Percentiles rank a stretch among this genome's conserved stretches.
Evolutionary conservation across 257 asterid genomes (phyloP).

Genomic region (Eustoma russellianum): DNA sequence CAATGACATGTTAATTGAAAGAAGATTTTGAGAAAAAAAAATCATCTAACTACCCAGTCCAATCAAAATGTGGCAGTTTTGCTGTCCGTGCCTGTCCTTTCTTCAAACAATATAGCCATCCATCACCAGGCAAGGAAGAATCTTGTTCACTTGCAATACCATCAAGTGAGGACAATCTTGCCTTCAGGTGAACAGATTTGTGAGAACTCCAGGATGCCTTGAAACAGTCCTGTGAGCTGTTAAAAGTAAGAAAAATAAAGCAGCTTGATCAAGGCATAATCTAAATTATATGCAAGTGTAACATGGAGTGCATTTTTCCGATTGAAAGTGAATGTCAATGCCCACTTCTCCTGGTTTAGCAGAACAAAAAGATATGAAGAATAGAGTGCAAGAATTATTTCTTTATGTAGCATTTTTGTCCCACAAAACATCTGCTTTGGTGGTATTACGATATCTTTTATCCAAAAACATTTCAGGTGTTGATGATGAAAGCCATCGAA

Average conservation of each 20-base stretch:
- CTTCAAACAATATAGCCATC: slow-evolving; percentile 86
- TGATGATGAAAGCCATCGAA: no score
- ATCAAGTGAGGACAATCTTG: slow-evolving; percentile 42
- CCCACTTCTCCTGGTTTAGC: no score
- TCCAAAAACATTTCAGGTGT: no score
- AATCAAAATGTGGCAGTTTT: slow-evolving; percentile 75
- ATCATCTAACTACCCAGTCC: slow-evolving; percentile 62
- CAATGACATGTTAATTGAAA: not conserved
- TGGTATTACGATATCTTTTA: no score
- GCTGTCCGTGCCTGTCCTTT: slow-evolving; percentile 76
- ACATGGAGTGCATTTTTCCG: not conserved
- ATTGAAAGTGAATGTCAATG: no score
- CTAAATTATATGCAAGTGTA: slow-evolving; percentile 1
- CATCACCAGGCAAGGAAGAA: slow-evolving; percentile 35
- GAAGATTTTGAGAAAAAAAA: not conserved
- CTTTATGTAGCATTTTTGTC: no score
- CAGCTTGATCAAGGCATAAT: slow-evolving; percentile 8
- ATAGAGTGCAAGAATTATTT: no score
- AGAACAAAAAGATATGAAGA: no score
- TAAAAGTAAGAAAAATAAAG: slow-evolving; percentile 11
- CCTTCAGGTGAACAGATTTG: slow-evolving; percentile 71
- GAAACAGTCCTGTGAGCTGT: slow-evolving; percentile 92
- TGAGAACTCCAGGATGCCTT: slow-evolving; percentile 95
- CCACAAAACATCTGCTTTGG: no score
- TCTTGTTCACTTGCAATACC: slow-evolving; percentile 37